phyloP scores from a whole-genome alignment of 2,329 filamentous ascomycete genomes.

The Pleomassaria siparia region DNA sequence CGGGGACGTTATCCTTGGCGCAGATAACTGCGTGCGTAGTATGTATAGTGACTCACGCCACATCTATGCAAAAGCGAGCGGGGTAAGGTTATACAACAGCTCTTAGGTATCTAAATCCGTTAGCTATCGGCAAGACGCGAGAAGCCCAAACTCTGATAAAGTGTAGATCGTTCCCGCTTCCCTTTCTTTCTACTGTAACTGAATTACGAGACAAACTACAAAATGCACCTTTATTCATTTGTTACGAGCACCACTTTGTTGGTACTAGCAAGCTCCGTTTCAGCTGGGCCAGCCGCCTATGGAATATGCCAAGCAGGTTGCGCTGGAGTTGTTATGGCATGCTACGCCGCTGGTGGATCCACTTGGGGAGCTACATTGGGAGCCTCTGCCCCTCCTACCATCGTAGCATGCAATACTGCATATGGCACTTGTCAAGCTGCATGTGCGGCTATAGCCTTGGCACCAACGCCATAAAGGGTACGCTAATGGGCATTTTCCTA shows the following conservation, averaged over 20 bases:
- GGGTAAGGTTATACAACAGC: too few species aligned
- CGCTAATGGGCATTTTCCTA: not conserved
- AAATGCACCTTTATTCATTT: not conserved
- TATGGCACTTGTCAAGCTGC: constrained; percentile 51
- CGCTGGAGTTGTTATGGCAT: constrained; percentile 47
- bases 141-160: too few species aligned
- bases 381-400: constrained; percentile 42
- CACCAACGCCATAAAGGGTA: constrained; percentile 34
- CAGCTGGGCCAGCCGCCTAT: constrained; percentile 43
- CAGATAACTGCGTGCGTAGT: too few species aligned
- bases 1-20: too few species aligned
- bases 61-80: too few species aligned
- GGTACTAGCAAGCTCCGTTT: constrained; percentile 1
- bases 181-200: too few species aligned
- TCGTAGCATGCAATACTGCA: constrained; percentile 50
- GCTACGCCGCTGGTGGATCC: constrained; percentile 49
- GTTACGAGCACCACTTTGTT: not conserved
- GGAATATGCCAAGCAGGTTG: constrained; percentile 54
- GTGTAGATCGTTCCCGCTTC: too few species aligned
- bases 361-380: constrained; percentile 46
- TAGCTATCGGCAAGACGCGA: too few species aligned
- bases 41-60: too few species aligned
- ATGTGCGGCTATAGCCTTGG: constrained; percentile 43
- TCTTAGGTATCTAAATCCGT: too few species aligned
- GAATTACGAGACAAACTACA: not conserved